Conservation (phyloP, 2,329 filamentous ascomycete species). For the Arthrinium phaeospermum region DNA sequence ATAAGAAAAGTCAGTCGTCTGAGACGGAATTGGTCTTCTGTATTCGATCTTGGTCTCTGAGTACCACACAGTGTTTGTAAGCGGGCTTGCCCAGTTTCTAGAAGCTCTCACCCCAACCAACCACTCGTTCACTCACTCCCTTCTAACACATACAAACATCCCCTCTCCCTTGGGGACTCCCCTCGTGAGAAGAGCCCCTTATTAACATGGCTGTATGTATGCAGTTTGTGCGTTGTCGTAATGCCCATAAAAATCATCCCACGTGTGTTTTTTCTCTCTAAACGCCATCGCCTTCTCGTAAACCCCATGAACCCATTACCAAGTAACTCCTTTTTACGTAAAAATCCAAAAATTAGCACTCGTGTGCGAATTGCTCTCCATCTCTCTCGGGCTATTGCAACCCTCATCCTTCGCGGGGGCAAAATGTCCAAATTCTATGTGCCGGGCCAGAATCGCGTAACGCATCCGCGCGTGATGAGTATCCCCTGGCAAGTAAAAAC, state of each 20-base stretch:
- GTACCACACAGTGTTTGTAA: background rate
- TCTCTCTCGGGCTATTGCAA: background rate
- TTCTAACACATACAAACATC: background rate
- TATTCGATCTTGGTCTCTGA: background rate
- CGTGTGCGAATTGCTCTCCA: background rate
- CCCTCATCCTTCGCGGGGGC: background rate
- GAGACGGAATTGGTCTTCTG: background rate
- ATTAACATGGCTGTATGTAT: background rate
- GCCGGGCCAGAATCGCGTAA: background rate
- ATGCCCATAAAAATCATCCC: background rate
- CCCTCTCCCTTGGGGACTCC: background rate
- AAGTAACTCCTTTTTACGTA: background rate
- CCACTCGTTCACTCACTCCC: no score
- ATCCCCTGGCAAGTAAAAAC: background rate
- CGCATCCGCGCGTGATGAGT: background rate
- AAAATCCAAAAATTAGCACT: background rate
- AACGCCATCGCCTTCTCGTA: conserved; percentile 8
- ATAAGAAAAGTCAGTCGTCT: background rate
- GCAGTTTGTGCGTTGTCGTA: background rate
- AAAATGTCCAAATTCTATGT: conserved; percentile 7
- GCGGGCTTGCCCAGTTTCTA: background rate
- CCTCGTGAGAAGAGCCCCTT: background rate
- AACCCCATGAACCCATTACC: background rate
- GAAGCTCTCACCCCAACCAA: no score
- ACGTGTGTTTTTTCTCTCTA: background rate